Percentiles rank a stretch among this genome's conserved stretches.
phyloP scores from a whole-genome alignment of 345 rosid species.

The Viola odorata region DNA sequence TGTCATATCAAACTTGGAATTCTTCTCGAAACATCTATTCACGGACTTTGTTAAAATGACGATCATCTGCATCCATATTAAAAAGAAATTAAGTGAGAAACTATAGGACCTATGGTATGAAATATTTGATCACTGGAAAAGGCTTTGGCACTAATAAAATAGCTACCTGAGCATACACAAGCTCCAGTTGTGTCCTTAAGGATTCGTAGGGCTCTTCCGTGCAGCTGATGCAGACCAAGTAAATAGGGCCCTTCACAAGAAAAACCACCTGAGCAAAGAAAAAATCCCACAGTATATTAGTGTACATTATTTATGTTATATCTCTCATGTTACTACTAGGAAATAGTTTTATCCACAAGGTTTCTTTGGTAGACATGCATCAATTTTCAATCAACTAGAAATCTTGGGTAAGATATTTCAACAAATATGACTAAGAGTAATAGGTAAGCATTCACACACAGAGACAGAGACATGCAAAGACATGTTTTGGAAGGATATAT shows the following conservation, averaged over 20 bases:
- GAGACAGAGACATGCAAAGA: too few species aligned
- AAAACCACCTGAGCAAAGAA: constrained; percentile 66
- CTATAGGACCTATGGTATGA: constrained; percentile 4
- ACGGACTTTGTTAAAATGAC: constrained; percentile 90
- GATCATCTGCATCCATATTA: constrained; percentile 69
- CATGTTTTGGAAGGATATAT: background rate
- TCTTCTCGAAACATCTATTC: constrained; percentile 95
- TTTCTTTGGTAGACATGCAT: background rate
- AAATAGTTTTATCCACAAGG: background rate
- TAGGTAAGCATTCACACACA: background rate
- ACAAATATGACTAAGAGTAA: background rate
- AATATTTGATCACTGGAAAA: background rate
- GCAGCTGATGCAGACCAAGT: constrained; percentile 95
- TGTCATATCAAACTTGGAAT: constrained; percentile 97
- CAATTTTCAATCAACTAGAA: background rate
- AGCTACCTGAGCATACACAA: constrained; percentile 93
- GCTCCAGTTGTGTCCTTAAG: constrained; percentile 81
- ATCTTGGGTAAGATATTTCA: background rate
- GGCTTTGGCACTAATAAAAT: background rate
- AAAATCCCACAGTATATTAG: background rate
- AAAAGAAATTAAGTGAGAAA: constrained; percentile 13
- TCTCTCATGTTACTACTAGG: background rate
- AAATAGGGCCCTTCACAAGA: constrained; percentile 97
- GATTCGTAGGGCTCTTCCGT: constrained; percentile 93
- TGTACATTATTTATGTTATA: background rate